These are phyloP conservation scores for Colletotrichum higginsianum DNA, from an alignment of 2,329 filamentous ascomycete genomes.

Conservation along the genomic window DNA sequence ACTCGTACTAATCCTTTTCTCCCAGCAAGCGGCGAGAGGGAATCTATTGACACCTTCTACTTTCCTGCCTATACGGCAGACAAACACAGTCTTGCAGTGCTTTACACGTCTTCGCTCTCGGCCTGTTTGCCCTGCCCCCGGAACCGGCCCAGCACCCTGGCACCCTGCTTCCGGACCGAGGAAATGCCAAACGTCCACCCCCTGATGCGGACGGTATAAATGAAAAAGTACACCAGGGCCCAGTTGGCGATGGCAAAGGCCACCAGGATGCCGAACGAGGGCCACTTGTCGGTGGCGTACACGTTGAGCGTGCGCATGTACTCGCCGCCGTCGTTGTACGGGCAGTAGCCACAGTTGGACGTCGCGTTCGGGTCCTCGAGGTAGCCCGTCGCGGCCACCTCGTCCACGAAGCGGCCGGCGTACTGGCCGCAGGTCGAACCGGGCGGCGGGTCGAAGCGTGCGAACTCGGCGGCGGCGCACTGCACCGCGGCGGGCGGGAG, in stretches of 20 bases:
- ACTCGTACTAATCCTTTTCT: too few relatives aligned
- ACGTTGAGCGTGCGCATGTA: conserved; percentile 74
- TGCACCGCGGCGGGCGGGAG: conserved; percentile 49
- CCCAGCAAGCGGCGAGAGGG: too few relatives aligned
- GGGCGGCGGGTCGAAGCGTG: conserved; percentile 71
- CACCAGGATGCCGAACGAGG: conserved; percentile 77
- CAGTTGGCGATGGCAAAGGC: conserved; percentile 80
- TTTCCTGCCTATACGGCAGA: too few relatives aligned
- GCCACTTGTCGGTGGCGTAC: conserved; percentile 74
- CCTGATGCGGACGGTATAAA: conserved; percentile 79
- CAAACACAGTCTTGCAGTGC: too few relatives aligned
- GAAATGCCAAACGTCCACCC: conserved; percentile 77
- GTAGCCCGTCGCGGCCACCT: conserved; percentile 66
- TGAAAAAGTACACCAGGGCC: conserved; percentile 82
- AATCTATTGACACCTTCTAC: too few relatives aligned
- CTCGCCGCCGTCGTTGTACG: conserved; percentile 69
- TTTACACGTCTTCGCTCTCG: not conserved
- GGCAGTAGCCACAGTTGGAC: conserved; percentile 78
- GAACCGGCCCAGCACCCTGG: not conserved
- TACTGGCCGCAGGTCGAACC: conserved; percentile 77
- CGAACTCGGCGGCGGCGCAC: conserved; percentile 57
- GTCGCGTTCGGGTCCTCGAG: conserved; percentile 74
- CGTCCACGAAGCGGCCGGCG: conserved; percentile 70
- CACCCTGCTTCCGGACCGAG: not conserved
- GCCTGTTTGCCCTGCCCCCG: not conserved